Evolutionary conservation across 2,329 filamentous ascomycete species (phyloP).

Genomic region (Celoporthe dispersa): DNA sequence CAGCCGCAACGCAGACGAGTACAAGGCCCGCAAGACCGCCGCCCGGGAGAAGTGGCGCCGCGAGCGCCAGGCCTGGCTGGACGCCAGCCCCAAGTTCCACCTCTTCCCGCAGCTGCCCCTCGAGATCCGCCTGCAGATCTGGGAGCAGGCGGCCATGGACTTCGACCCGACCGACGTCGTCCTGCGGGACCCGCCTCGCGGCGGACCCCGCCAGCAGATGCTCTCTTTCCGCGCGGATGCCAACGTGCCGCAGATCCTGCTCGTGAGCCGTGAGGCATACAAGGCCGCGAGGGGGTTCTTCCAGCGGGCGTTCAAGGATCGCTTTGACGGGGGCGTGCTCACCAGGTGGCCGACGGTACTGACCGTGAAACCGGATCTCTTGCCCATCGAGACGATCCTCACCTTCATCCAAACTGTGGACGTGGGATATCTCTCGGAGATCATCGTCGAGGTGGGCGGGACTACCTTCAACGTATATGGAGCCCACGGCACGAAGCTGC

Average conservation of each 20-base stretch:
- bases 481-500: neutral
- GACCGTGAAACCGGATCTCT: neutral
- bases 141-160: conserved; percentile 2
- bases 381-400: neutral
- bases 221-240: neutral
- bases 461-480: neutral
- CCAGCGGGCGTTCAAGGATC: neutral
- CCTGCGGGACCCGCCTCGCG: neutral
- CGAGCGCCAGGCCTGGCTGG: conserved; percentile 12
- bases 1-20: conserved; percentile 11
- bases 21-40: neutral
- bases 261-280: neutral
- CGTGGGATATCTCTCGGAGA: neutral
- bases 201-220: neutral
- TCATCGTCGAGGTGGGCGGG: neutral
- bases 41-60: neutral
- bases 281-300: neutral
- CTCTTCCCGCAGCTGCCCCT: neutral
- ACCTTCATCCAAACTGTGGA: neutral
- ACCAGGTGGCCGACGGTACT: neutral
- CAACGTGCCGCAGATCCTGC: neutral
- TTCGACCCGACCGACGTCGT: neutral
- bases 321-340: neutral
- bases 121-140: conserved; percentile 13
- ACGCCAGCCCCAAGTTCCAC: neutral